Conservation (phyloP, 164 flowering plant species). For the Vitis rupestris region DNA sequence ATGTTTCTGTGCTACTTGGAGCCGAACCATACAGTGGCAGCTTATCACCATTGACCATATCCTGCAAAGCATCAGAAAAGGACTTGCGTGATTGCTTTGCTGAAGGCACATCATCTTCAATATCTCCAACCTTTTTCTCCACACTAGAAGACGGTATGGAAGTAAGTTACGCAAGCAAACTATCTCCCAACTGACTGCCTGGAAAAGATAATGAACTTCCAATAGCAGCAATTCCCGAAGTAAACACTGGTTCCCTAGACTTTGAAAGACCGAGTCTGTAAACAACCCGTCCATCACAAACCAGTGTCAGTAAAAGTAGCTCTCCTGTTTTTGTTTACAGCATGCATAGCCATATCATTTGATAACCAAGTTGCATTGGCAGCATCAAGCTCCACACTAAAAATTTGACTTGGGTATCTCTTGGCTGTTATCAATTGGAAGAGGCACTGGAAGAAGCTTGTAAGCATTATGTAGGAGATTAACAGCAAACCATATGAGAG, state of each 20-base stretch:
- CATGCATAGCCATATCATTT: slow-evolving; percentile 83
- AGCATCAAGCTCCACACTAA: slow-evolving; percentile 92
- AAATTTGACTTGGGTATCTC: slow-evolving; percentile 8
- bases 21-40: slow-evolving; percentile 78
- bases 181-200: slow-evolving; percentile 96
- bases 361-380: slow-evolving; percentile 84
- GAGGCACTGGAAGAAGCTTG: slow-evolving; percentile 97
- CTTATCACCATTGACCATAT: slow-evolving; percentile 74
- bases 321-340: slow-evolving; percentile 96
- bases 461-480: slow-evolving; percentile 95
- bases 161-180: slow-evolving; percentile 86
- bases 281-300: slow-evolving; percentile 91
- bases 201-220: slow-evolving; percentile 85
- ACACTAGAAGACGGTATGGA: slow-evolving; percentile 42
- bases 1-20: slow-evolving; percentile 65
- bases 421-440: slow-evolving; percentile 47
- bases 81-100: slow-evolving; percentile 74
- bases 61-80: slow-evolving; percentile 85
- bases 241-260: slow-evolving; percentile 89
- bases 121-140: slow-evolving; percentile 97
- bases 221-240: slow-evolving; percentile 80
- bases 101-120: slow-evolving; percentile 74
- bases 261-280: slow-evolving; percentile 87
- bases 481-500: slow-evolving; percentile 91
- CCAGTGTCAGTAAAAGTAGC: slow-evolving; percentile 71